These are phyloP conservation scores for Albugo candida DNA, from an alignment of 352 stramenopile species.

Conservation along the genomic window DNA sequence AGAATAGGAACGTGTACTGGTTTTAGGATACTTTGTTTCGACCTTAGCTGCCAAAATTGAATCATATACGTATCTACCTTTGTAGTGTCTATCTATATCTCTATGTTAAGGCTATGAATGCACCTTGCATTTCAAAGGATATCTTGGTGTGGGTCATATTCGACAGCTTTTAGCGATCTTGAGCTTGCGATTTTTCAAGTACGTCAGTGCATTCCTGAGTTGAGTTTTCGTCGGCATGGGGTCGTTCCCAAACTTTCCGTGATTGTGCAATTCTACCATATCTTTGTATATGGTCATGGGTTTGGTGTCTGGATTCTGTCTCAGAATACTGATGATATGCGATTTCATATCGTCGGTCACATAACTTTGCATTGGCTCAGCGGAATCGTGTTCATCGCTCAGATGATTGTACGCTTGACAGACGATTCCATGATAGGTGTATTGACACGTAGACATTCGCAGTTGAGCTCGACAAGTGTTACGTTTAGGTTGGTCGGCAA, in stretches of 20 bases:
- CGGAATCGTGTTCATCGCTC: slow-evolving; percentile 53
- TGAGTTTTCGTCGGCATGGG: slow-evolving; percentile 73
- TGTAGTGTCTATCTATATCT: no score
- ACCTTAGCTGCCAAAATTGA: no score
- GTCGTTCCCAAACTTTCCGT: slow-evolving; percentile 35
- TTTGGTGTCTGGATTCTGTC: slow-evolving; percentile 40
- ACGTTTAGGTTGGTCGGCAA: slow-evolving; percentile 8
- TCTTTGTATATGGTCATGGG: slow-evolving; percentile 65
- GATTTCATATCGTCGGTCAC: slow-evolving; percentile 63
- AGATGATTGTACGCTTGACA: slow-evolving; percentile 62
- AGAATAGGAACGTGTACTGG: no score
- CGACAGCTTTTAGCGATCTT: no score
- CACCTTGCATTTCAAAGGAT: no score
- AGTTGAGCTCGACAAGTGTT: slow-evolving; percentile 43
- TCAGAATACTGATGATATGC: slow-evolving; percentile 44
- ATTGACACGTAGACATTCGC: slow-evolving; percentile 65
- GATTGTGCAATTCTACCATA: slow-evolving; percentile 27
- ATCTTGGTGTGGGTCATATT: no score
- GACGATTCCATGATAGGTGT: slow-evolving; percentile 45
- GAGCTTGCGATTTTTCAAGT: slow-evolving; percentile 47
- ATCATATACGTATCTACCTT: no score
- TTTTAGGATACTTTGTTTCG: no score
- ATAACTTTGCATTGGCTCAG: slow-evolving; percentile 42
- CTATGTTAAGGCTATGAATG: no score
- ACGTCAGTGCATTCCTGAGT: slow-evolving; percentile 56